Evolutionary conservation across 495 filamentous ascomycete species (phyloP).

Genomic region (Saxophila tyrrhenica): DNA sequence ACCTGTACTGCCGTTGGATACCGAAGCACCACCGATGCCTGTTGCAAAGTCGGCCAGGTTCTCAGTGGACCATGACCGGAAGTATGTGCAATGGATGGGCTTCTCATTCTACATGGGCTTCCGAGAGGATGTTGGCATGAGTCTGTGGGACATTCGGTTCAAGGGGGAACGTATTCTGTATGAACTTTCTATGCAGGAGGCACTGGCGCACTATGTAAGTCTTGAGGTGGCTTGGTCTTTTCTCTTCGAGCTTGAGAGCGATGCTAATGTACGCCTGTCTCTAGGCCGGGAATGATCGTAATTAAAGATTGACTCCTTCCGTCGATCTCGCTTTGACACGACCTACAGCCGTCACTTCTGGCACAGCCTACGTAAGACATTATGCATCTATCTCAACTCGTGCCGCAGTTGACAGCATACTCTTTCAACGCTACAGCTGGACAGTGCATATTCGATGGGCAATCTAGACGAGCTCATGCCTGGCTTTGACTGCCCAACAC

Average conservation of each 20-base stretch:
- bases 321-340: too few relatives aligned
- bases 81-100: conserved; percentile 46
- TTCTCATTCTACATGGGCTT: conserved; percentile 41
- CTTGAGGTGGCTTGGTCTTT: too few relatives aligned
- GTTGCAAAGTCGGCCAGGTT: conserved; percentile 33
- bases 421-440: too few relatives aligned
- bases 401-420: too few relatives aligned
- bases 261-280: too few relatives aligned
- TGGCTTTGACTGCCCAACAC: conserved; percentile 43
- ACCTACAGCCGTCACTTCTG: conserved; percentile 22
- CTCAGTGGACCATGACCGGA: conserved; percentile 32
- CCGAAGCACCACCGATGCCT: conserved; percentile 28
- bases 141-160: conserved; percentile 39
- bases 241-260: too few relatives aligned
- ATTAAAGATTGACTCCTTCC: too few relatives aligned
- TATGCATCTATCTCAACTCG: too few relatives aligned
- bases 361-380: conserved; percentile 37
- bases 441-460: too few relatives aligned
- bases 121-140: conserved; percentile 33
- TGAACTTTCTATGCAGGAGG: conserved; percentile 45
- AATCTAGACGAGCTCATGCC: too few relatives aligned
- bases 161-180: conserved; percentile 47
- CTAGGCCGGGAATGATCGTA: too few relatives aligned
- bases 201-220: conserved; percentile 45
- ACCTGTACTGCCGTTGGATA: conserved; percentile 28